Conservation (phyloP, 1,284 basidiomycete genomes). For the Naganishia sp. region DNA sequence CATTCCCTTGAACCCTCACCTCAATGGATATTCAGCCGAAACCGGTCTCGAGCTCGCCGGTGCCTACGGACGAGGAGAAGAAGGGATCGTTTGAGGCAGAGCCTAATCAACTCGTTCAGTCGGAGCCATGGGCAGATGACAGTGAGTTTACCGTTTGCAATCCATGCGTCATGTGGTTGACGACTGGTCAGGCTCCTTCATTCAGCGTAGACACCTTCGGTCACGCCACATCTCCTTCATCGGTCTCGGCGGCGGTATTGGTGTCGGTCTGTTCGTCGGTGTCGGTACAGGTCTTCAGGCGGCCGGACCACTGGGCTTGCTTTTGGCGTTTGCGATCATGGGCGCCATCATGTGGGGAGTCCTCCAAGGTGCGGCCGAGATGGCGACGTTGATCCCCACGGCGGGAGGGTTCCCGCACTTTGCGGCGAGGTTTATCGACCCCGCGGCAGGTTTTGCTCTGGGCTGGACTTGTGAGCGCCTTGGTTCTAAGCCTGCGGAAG, state of each 20-base stretch:
- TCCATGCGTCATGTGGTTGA: neutral
- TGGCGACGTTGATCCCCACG: constrained; percentile 40
- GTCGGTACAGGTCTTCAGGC: constrained; percentile 55
- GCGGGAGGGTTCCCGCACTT: constrained; percentile 52
- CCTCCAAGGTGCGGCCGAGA: constrained; percentile 26
- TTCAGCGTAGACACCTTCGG: constrained; percentile 31
- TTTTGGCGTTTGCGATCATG: constrained; percentile 53
- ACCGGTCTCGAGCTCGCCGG: too few relatives aligned
- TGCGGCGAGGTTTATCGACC: constrained; percentile 58
- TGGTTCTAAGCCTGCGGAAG: neutral
- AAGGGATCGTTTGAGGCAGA: constrained; percentile 8
- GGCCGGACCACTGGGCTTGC: constrained; percentile 57
- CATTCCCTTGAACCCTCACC: neutral
- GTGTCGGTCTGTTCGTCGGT: constrained; percentile 58
- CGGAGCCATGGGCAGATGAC: constrained; percentile 22
- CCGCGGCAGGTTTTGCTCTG: constrained; percentile 57
- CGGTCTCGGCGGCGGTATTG: constrained; percentile 46
- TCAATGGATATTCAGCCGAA: neutral
- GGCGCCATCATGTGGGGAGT: constrained; percentile 45
- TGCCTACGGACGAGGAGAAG: constrained; percentile 22
- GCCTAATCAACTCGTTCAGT: constrained; percentile 11
- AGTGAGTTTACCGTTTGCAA: neutral
- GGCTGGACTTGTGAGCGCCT: constrained; percentile 38
- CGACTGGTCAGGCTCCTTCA: constrained; percentile 9
- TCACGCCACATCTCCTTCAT: constrained; percentile 33